Evolutionary conservation across 164 flowering plant species (phyloP).

Genomic region (Dillenia turbinata): DNA sequence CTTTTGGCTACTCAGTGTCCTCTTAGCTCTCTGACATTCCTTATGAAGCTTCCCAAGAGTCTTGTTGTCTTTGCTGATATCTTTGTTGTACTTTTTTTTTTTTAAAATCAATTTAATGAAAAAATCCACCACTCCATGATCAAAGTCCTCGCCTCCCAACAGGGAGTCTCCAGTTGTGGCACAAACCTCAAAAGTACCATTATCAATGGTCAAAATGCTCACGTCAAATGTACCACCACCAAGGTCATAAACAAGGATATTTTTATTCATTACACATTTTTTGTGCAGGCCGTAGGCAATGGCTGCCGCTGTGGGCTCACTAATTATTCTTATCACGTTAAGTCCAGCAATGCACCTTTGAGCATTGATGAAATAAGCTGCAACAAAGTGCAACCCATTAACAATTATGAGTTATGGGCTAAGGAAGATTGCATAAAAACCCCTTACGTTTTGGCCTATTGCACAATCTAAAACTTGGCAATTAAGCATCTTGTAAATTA

Average conservation of each 20-base stretch:
- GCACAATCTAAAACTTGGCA: too few species aligned
- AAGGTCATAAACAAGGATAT: slow-evolving; percentile 44
- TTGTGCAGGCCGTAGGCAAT: slow-evolving; percentile 50
- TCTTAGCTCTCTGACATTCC: slow-evolving; percentile 50
- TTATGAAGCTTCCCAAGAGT: slow-evolving; percentile 44
- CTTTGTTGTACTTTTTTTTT: slow-evolving; percentile 43
- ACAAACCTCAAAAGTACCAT: slow-evolving; percentile 48
- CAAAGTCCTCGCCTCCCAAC: slow-evolving; percentile 59
- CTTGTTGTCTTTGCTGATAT: slow-evolving; percentile 42
- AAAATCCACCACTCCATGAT: slow-evolving; percentile 46
- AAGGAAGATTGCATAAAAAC: too few species aligned
- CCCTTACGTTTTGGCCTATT: too few species aligned
- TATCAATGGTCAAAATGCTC: slow-evolving; percentile 36
- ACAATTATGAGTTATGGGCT: too few species aligned
- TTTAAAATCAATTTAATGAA: slow-evolving; percentile 46
- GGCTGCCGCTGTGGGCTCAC: slow-evolving; percentile 59
- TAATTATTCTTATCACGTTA: slow-evolving; percentile 45
- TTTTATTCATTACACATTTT: slow-evolving; percentile 31
- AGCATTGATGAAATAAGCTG: slow-evolving; percentile 59
- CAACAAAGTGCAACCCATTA: neutral
- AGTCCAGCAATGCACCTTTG: slow-evolving; percentile 60
- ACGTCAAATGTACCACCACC: slow-evolving; percentile 66
- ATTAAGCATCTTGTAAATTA: too few species aligned
- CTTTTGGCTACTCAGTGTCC: slow-evolving; percentile 53
- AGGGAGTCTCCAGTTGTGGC: slow-evolving; percentile 55